phyloP scores from a whole-genome alignment of 768 basidiomycete genomes.

The Pleurotus sapidus region DNA sequence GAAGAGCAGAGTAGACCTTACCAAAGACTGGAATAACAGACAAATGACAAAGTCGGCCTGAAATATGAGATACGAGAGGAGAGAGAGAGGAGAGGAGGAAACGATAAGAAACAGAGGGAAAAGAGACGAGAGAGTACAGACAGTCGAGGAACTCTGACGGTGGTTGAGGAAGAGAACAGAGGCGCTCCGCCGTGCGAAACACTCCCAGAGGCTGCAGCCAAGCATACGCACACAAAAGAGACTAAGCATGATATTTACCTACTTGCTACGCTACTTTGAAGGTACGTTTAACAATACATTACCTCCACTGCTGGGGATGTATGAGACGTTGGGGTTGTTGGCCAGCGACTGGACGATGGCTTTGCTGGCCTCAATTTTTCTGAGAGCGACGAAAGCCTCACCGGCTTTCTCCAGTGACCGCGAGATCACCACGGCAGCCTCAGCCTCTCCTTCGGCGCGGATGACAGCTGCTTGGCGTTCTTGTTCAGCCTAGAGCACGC shows the following conservation, averaged over 20 bases:
- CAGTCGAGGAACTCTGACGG: slow-evolving; percentile 9
- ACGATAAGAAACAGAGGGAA: slow-evolving; percentile 43
- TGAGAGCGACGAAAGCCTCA: slow-evolving; percentile 91
- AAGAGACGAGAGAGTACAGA: slow-evolving; percentile 41
- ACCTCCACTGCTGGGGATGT: slow-evolving; percentile 78
- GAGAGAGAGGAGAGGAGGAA: slow-evolving; percentile 33
- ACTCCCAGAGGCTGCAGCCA: not conserved
- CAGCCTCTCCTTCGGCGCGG: slow-evolving; percentile 97
- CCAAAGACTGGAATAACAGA: slow-evolving; percentile 53
- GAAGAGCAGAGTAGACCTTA: slow-evolving; percentile 28
- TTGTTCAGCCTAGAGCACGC: slow-evolving; percentile 81
- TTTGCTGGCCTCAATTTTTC: slow-evolving; percentile 97
- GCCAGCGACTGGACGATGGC: slow-evolving; percentile 89
- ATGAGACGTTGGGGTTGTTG: slow-evolving; percentile 81
- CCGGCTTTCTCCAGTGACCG: slow-evolving; percentile 90
- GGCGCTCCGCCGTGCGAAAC: slow-evolving; percentile 32
- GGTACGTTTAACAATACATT: slow-evolving; percentile 86
- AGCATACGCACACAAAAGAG: slow-evolving; percentile 7
- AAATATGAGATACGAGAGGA: slow-evolving; percentile 40
- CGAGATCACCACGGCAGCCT: slow-evolving; percentile 93
- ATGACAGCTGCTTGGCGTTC: slow-evolving; percentile 98
- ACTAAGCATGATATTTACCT: slow-evolving; percentile 6
- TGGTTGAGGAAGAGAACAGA: slow-evolving; percentile 29
- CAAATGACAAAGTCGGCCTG: slow-evolving; percentile 56
- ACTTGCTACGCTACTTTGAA: slow-evolving; percentile 27